Conservation (phyloP, 805 yeast genomes). For the Brettanomyces naardenensis region DNA sequence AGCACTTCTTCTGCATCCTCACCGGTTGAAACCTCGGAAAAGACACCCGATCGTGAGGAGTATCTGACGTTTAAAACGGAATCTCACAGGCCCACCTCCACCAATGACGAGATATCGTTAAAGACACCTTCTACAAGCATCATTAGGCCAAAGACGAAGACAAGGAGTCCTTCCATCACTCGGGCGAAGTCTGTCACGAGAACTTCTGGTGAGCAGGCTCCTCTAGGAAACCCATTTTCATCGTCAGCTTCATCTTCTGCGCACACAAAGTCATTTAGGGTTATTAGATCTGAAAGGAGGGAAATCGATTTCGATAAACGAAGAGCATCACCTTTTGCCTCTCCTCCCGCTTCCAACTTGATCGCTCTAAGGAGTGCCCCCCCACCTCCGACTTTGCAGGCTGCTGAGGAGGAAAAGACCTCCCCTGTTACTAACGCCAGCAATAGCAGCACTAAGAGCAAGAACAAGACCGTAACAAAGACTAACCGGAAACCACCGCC, state of each 20-base stretch:
- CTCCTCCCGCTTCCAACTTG: constrained; percentile 46
- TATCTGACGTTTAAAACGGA: not conserved
- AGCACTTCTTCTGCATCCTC: not conserved
- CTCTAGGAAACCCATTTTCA: not conserved
- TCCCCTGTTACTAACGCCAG: not conserved
- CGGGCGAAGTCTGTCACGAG: constrained; percentile 24
- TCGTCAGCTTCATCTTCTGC: constrained; percentile 4
- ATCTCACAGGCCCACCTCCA: not conserved
- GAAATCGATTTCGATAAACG: constrained; percentile 81
- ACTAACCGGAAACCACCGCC: constrained; percentile 20
- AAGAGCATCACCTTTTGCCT: constrained; percentile 59
- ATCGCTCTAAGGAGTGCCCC: constrained; percentile 24
- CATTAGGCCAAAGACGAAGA: not conserved
- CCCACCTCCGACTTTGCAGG: constrained; percentile 3
- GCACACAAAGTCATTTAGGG: constrained; percentile 43
- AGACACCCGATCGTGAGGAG: not conserved
- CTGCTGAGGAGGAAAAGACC: too few species aligned
- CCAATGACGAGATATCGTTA: not conserved
- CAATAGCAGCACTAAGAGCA: too few species aligned
- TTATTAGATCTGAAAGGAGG: constrained; percentile 54
- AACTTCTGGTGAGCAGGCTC: constrained; percentile 12
- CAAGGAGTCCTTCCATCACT: constrained; percentile 15
- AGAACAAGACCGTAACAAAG: not conserved
- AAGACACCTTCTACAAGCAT: not conserved
- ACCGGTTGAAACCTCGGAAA: not conserved